phyloP scores from a whole-genome alignment of 2,329 filamentous ascomycete species.

The Didymella sp. region DNA sequence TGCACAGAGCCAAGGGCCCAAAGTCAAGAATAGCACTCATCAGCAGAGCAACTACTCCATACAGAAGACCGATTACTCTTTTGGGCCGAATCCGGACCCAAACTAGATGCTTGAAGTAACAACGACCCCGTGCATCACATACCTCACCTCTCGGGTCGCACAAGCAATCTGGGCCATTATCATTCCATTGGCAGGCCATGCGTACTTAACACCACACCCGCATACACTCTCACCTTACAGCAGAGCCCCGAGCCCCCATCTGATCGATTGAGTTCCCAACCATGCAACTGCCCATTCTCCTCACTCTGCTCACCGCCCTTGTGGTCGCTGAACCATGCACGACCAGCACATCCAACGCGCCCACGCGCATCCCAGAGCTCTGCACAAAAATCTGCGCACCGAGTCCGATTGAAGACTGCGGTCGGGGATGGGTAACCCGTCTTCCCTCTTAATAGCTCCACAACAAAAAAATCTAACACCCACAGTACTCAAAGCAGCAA shows the following conservation, averaged over 20 bases:
- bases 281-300: slow-evolving; percentile 1
- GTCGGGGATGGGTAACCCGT: not conserved
- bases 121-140: not conserved
- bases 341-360: too few species aligned
- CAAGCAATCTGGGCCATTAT: not conserved
- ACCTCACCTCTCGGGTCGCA: slow-evolving; percentile 13
- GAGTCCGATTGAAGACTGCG: not conserved
- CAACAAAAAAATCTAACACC: too few species aligned
- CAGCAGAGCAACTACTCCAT: not conserved
- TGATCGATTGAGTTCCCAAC: not conserved
- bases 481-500: not conserved
- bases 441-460: too few species aligned
- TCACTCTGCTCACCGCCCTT: not conserved
- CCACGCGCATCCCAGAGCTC: not conserved
- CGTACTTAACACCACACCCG: not conserved
- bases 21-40: not conserved
- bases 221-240: not conserved
- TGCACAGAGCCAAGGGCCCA: not conserved
- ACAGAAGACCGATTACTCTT: not conserved
- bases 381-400: slow-evolving; percentile 3
- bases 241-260: not conserved
- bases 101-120: not conserved
- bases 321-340: not conserved
- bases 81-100: not conserved
- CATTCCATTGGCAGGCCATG: not conserved